phyloP scores from a whole-genome alignment of 306 rosid species.

The Gynostemma pentaphyllum region DNA sequence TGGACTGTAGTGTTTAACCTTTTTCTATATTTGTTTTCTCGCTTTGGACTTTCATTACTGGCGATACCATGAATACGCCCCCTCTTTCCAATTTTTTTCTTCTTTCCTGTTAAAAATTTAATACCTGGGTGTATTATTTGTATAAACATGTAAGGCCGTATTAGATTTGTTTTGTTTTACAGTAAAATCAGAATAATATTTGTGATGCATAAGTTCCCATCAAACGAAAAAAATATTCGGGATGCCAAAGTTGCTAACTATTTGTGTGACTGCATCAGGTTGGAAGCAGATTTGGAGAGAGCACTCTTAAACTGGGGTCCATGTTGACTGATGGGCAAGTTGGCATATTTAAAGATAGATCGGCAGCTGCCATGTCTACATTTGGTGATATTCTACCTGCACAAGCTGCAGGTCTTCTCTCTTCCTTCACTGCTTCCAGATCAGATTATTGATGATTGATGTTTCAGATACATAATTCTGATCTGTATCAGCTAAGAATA shows the following conservation, averaged over 20 bases:
- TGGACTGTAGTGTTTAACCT: too few relatives aligned
- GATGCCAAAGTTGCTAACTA: slow-evolving; percentile 8
- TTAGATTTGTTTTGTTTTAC: background rate
- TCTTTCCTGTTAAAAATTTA: background rate
- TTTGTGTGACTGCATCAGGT: slow-evolving; percentile 37
- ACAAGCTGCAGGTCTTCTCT: slow-evolving; percentile 97
- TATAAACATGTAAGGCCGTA: background rate
- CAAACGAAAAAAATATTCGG: too few relatives aligned
- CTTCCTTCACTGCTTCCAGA: slow-evolving; percentile 88
- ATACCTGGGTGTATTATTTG: background rate
- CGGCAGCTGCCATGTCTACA: slow-evolving; percentile 83
- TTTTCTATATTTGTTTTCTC: background rate
- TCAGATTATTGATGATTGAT: slow-evolving; percentile 50
- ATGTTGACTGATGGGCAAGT: slow-evolving; percentile 91
- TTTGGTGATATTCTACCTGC: slow-evolving; percentile 94
- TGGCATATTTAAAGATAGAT: slow-evolving; percentile 92
- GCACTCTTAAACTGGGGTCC: slow-evolving; percentile 90
- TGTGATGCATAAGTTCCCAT: slow-evolving; percentile 5
- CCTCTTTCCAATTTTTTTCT: background rate
- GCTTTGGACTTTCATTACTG: background rate
- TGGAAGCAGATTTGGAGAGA: slow-evolving; percentile 94
- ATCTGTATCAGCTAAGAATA: background rate
- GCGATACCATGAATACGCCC: background rate
- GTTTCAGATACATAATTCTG: background rate
- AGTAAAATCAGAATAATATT: slow-evolving; percentile 6